phyloP scores from a whole-genome alignment of 1,284 basidiomycete genomes.

The Termitomyces sp. region DNA sequence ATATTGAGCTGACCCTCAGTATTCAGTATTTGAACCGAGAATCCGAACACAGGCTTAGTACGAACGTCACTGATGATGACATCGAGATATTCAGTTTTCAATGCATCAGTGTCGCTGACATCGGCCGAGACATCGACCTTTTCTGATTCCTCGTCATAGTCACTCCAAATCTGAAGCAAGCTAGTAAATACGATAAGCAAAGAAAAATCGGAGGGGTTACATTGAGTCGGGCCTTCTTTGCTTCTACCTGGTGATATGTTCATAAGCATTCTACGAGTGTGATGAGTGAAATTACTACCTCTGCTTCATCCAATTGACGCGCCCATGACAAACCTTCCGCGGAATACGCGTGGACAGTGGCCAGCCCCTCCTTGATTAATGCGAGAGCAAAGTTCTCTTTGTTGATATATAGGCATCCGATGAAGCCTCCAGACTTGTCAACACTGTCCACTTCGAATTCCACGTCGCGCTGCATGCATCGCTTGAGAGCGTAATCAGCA shows the following conservation, averaged over 20 bases:
- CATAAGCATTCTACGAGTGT: conserved; percentile 5
- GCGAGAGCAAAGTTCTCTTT: conserved; percentile 85
- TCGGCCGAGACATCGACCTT: conserved; percentile 43
- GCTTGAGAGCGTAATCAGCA: conserved; percentile 72
- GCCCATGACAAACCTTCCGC: conserved; percentile 79
- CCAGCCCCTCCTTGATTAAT: conserved; percentile 83
- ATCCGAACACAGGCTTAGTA: conserved; percentile 68
- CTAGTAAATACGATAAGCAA: conserved; percentile 6
- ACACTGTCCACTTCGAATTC: conserved; percentile 88
- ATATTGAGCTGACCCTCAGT: conserved; percentile 59
- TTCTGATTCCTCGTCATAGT: conserved; percentile 69
- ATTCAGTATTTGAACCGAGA: conserved; percentile 90
- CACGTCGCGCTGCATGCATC: conserved; percentile 91
- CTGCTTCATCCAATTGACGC: conserved; percentile 78
- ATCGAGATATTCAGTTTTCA: conserved; percentile 84
- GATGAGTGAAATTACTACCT: conserved; percentile 42
- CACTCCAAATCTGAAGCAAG: conserved; percentile 68
- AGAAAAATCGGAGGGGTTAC: conserved; percentile 38
- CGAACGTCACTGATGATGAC: conserved; percentile 89
- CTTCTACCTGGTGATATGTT: conserved; percentile 52
- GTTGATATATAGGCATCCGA: conserved; percentile 83
- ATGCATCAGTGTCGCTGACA: conserved; percentile 44
- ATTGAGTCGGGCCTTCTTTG: conserved; percentile 73
- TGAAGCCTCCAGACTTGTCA: conserved; percentile 96
- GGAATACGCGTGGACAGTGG: conserved; percentile 83